Base-by-base conservation (phyloP, 441 rosid species). In the Raphanus hybrid region DNA sequence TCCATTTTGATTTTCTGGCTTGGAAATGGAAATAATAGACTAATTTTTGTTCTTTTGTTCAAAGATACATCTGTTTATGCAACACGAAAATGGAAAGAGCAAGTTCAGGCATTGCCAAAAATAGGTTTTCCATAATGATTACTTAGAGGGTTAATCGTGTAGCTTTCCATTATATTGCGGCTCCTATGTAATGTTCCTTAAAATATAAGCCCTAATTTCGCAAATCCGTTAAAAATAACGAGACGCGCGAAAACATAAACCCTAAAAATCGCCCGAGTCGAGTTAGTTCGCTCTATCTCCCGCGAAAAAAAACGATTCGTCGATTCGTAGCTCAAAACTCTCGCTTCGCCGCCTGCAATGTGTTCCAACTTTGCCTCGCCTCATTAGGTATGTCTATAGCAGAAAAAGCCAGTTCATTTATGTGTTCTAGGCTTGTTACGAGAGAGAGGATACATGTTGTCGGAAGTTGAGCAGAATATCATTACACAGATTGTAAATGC, bases 221-320 rank as follows among this genome's bases (percentile, higher is more conserved):
- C 3, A 75, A 80, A 75, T 70, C 5, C 11, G 32, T 14, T 29
- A 64, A 54, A 75, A 48, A 27, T 0, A 23, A 69, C 84, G 84
- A 81, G 81, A 76, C 78, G 83, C 54, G n/a, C 67, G 7, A 66
- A 58, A 43, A 65, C 48, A 64, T 78, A 78, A 78, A 67, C 82
- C 80, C 80, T 75, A 78, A 75, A 78, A 83, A 80, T 74, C 80
- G 85, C 6, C 82, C 83, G 85, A 80, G 82, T 83, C 82, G 83
- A 83, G 83, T 80, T 71, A 66, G 48, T 60, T 65, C 69, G 74
- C 27, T 26, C 16, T 35, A 12, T 12, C 43, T 77, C 64, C 45
- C 69, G 75, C 37, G 43, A 18, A 18, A 18, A 50, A 64, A 71
- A 65, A 54, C 35, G 32, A 34, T 65, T 78, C 66, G 1, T 71